A percentile compares a stretch with the other conserved stretches of the same genome.
Conservation (phyloP, 225 moss, liverwort and hornwort genomes). For the Antitrichia curtipendula region DNA sequence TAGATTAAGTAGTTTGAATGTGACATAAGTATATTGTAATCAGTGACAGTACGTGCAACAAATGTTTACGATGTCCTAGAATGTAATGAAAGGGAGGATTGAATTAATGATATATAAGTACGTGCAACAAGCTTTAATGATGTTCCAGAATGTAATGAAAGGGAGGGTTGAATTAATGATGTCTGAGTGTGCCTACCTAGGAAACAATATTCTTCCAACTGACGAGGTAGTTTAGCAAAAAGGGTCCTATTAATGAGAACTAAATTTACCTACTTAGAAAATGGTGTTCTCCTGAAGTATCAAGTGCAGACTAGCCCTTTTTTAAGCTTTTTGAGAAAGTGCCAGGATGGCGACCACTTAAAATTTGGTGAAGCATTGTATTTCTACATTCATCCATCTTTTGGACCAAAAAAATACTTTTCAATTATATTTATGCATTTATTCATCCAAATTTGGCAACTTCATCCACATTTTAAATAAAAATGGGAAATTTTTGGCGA, state of each 20-base stretch:
- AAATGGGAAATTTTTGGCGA: too few relatives aligned
- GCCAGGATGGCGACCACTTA: too few relatives aligned
- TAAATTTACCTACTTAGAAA: neutral
- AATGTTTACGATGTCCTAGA: rapidly evolving
- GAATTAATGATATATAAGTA: too few relatives aligned
- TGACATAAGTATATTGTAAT: neutral
- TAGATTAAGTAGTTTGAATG: neutral
- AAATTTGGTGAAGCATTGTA: too few relatives aligned
- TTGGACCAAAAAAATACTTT: too few relatives aligned
- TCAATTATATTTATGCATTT: too few relatives aligned
- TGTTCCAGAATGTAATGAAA: too few relatives aligned
- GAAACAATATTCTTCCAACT: rapidly evolving
- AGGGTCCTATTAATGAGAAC: neutral
- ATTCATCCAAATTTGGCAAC: too few relatives aligned
- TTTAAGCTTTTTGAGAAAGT: too few relatives aligned
- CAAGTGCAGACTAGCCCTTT: too few relatives aligned
- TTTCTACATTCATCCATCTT: too few relatives aligned
- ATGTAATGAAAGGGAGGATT: neutral
- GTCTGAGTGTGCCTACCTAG: neutral
- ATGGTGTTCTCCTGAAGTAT: neutral
- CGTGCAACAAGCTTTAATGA: neutral
- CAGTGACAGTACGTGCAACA: neutral
- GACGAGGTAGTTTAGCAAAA: neutral
- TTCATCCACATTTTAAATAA: too few relatives aligned
- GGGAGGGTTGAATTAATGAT: neutral